Conservation (phyloP, 163 green algal genomes). For the Scenedesmus sp. region DNA sequence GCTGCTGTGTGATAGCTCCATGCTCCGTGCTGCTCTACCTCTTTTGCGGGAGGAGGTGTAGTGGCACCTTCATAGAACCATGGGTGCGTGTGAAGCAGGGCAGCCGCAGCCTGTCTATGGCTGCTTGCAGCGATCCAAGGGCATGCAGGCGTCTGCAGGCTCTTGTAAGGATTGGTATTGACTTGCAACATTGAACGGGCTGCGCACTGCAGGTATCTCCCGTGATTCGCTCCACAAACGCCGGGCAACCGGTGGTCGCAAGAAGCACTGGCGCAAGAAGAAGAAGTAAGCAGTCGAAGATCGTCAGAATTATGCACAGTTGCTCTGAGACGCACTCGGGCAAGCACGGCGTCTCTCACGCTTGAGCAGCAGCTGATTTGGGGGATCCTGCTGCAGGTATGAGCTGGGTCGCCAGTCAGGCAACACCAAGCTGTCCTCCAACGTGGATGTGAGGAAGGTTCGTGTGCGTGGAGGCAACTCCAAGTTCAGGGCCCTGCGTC, state of each 20-base stretch:
- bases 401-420: conserved; percentile 94
- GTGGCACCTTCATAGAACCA: conserved; percentile 29
- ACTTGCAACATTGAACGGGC: not conserved
- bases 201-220: conserved; percentile 90
- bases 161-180: not conserved
- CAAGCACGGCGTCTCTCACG: not conserved
- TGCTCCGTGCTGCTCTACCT: conserved; percentile 2
- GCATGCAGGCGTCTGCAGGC: not conserved
- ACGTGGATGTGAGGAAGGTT: conserved; percentile 93
- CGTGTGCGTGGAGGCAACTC: conserved; percentile 96
- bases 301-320: not conserved
- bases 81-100: conserved; percentile 25
- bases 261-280: conserved; percentile 99
- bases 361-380: not conserved
- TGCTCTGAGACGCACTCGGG: not conserved
- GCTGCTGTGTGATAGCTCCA: not conserved
- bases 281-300: conserved; percentile 91
- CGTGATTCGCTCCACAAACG: conserved; percentile 98
- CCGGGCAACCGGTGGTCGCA: conserved; percentile 95
- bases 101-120: conserved; percentile 23
- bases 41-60: conserved; percentile 34
- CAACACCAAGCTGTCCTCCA: conserved; percentile 96
- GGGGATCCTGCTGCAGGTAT: conserved; percentile 80
- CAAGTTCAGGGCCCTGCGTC: conserved; percentile 98
- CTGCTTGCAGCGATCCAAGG: conserved; percentile 19